phyloP scores from a whole-genome alignment of 306 rosid genomes.

The Corylus heterophylla region DNA sequence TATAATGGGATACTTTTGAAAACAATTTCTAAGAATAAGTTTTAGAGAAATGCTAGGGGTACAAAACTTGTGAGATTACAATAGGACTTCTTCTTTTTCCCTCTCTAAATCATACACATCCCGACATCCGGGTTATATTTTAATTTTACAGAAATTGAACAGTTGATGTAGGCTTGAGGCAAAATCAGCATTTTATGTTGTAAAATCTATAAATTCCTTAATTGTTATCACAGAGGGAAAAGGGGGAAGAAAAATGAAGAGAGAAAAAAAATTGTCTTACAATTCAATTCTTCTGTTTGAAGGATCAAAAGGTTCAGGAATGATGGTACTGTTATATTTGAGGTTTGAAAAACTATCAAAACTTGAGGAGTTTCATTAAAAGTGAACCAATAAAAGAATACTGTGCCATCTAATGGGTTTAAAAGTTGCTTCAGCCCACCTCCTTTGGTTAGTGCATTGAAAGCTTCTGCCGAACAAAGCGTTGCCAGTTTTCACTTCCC shows the following conservation, averaged over 20 bases:
- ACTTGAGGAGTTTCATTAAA: too few species aligned
- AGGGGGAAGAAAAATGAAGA: neutral
- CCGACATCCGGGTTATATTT: neutral
- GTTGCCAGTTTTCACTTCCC: conserved; percentile 84
- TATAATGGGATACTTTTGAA: neutral
- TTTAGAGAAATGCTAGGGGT: neutral
- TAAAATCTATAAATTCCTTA: neutral
- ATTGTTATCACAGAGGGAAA: neutral
- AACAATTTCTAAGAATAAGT: neutral
- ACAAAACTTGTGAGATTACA: neutral
- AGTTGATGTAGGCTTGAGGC: neutral
- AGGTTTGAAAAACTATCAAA: too few species aligned
- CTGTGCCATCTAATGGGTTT: neutral
- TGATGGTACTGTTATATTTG: too few species aligned
- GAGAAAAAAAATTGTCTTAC: neutral
- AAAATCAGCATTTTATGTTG: too few species aligned
- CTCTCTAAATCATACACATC: neutral
- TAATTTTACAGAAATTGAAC: neutral
- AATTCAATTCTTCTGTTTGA: too few species aligned
- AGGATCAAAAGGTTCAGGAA: too few species aligned
- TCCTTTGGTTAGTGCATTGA: conserved; percentile 72
- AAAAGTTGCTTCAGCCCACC: conserved; percentile 25
- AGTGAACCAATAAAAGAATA: neutral
- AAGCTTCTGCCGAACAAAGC: conserved; percentile 60
- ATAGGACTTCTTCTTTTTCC: neutral